These are phyloP conservation scores for Cylindrotheca fusiformis DNA, from an alignment of 108 stramenopile genomes.

Conservation along the genomic window DNA sequence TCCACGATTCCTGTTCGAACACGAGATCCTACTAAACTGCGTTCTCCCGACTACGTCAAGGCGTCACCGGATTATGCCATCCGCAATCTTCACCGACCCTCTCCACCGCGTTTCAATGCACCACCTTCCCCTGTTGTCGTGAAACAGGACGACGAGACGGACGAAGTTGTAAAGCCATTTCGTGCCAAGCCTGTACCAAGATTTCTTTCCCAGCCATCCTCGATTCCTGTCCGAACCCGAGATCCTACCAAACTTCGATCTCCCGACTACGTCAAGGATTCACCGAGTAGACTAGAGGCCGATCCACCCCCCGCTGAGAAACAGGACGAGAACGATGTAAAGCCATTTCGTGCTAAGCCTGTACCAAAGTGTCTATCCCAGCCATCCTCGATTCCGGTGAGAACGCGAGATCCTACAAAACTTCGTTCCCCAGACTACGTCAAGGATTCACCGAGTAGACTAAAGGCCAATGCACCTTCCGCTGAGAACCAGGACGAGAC, in stretches of 20 bases:
- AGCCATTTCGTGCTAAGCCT: constrained; percentile 13
- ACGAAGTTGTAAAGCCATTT: background rate
- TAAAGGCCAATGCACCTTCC: background rate
- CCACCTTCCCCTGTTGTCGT: no score
- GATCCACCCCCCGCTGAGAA: no score
- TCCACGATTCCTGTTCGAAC: constrained; percentile 5
- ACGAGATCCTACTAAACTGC: constrained; percentile 16
- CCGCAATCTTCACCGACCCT: no score
- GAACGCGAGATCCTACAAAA: background rate
- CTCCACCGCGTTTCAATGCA: no score
- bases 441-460: no score
- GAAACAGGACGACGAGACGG: background rate
- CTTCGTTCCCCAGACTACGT: background rate
- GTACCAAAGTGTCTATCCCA: constrained; percentile 25
- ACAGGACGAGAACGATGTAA: background rate
- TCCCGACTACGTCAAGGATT: constrained; percentile 16
- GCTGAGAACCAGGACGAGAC: background rate
- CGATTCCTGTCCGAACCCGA: constrained; percentile 5
- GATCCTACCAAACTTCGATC: constrained; percentile 17
- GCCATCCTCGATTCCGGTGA: constrained; percentile 5
- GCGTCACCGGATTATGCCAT: no score
- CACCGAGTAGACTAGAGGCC: no score
- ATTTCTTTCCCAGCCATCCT: constrained; percentile 7
- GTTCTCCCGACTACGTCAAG: constrained; percentile 18
- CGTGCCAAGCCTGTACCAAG: constrained; percentile 6